Evolutionary conservation across 257 asterid species (phyloP).

Genomic region (Solanum pennellii): DNA sequence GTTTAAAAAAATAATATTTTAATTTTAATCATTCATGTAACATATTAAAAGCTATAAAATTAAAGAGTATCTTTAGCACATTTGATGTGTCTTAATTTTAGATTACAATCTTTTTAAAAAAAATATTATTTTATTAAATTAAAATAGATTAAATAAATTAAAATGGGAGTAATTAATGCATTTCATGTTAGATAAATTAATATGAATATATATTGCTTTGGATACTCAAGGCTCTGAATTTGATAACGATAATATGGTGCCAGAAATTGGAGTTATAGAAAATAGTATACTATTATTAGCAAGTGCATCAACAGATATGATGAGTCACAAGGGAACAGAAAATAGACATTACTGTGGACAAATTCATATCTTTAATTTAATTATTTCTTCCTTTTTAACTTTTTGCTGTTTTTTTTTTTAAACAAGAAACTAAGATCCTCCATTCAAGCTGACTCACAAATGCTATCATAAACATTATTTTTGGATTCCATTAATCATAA

Average conservation of each 20-base stretch:
- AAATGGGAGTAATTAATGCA: not conserved
- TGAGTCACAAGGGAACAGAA: not conserved
- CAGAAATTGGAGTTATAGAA: not conserved
- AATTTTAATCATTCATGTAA: not conserved
- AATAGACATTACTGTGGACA: conserved; percentile 2
- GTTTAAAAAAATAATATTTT: too few species aligned
- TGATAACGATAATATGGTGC: not conserved
- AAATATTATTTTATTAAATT: too few species aligned
- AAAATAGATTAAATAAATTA: not conserved
- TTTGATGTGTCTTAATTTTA: too few species aligned
- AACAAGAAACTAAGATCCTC: not conserved
- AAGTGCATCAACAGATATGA: not conserved
- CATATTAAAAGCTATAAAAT: too few species aligned
- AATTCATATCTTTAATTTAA: not conserved
- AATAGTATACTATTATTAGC: not conserved
- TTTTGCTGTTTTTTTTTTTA: not conserved
- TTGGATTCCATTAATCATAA: not conserved
- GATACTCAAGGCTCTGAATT: conserved; percentile 4
- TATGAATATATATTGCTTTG: conserved; percentile 2
- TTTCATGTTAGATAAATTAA: not conserved
- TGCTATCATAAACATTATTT: not conserved
- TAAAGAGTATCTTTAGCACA: accelerated
- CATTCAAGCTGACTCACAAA: not conserved
- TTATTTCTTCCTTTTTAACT: not conserved
- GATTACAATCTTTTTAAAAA: not conserved